Base-by-base conservation (phyloP, 306 rosid species). In the Quercus agrifolia region DNA sequence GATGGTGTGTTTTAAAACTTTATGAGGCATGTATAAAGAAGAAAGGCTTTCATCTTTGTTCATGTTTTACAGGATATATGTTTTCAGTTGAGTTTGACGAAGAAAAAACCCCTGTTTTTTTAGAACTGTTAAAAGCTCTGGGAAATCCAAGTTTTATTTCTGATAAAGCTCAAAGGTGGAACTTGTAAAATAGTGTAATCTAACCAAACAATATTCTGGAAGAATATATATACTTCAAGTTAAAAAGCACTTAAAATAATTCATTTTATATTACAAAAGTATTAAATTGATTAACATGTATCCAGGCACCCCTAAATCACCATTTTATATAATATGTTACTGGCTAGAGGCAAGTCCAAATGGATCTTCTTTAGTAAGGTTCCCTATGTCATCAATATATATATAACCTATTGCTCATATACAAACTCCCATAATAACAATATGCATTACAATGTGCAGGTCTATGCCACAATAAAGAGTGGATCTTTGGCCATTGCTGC, bases 401-500 rank as follows among this genome's bases (percentile, higher is more conserved):
- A n/a, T 58, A 20, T 21, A 58, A 58, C 15, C 15, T 2, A 58
- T 21, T 58, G 30, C 30, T 58, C 15, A 21, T 58, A 58, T 23
- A 0, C 15, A 13, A 59, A 59, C 66, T n/a, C 31, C 8, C 21
- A 4, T 0, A 27, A 13, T 82, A 13, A 41, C 77, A 35, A 49
- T 49, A 12, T 71, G 27, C 35, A 3, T 54, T 46, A 64, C 70
- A 62, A 70, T 85, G 30, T 85, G 63, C 84, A 88, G 91, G 71
- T 88, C 1, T 88, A 79, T 77, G 91, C 91, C n/a, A 88, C 89
- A 18, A 66, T 83, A 30, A 82, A 80, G 79, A 88, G 88, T 83
- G 89, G 89, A 35, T 88, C 91, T 25, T 66, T 88, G 71, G 91
- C 91, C 79, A 86, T 88, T 41, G 89, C 91, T n/a, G 91, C 91